phyloP scores from a whole-genome alignment of 345 rosid species.

The Triadica sebifera region DNA sequence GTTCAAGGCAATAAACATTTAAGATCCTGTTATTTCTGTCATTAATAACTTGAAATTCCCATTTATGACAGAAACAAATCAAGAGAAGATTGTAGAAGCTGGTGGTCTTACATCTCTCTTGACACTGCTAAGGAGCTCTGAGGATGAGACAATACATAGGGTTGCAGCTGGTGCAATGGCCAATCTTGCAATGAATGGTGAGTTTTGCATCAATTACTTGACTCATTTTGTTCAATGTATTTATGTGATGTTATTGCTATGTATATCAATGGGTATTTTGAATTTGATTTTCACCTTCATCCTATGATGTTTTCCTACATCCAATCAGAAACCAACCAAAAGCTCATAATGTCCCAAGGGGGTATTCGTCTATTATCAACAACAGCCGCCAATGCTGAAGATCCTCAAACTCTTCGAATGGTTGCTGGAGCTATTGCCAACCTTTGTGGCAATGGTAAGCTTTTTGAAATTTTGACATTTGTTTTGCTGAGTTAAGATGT shows the following conservation, averaged over 20 bases:
- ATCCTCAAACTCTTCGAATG: conserved; percentile 98
- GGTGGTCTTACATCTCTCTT: conserved; percentile 88
- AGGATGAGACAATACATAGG: conserved; percentile 89
- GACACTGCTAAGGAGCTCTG: conserved; percentile 72
- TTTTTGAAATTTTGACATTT: conserved; percentile 3
- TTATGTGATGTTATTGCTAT: background rate
- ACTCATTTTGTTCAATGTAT: background rate
- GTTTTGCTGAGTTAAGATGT: background rate
- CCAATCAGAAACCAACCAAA: conserved; percentile 82
- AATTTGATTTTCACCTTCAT: background rate
- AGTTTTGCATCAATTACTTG: conserved; percentile 12
- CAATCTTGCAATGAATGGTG: conserved; percentile 98
- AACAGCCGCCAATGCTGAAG: conserved; percentile 82
- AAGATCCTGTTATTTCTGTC: background rate
- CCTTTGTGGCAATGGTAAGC: conserved; percentile 94
- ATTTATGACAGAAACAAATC: conserved; percentile 69
- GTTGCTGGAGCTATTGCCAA: conserved; percentile 97
- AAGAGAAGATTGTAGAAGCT: conserved; percentile 94
- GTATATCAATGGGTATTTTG: background rate
- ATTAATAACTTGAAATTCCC: conserved; percentile 2
- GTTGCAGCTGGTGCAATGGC: conserved; percentile 99
- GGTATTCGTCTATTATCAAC: conserved; percentile 72
- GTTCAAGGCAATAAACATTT: background rate
- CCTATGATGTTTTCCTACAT: conserved; percentile 2
- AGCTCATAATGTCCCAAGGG: conserved; percentile 90